Conservation (phyloP, 805 yeast species). For the Yamadazyma insecticola region DNA sequence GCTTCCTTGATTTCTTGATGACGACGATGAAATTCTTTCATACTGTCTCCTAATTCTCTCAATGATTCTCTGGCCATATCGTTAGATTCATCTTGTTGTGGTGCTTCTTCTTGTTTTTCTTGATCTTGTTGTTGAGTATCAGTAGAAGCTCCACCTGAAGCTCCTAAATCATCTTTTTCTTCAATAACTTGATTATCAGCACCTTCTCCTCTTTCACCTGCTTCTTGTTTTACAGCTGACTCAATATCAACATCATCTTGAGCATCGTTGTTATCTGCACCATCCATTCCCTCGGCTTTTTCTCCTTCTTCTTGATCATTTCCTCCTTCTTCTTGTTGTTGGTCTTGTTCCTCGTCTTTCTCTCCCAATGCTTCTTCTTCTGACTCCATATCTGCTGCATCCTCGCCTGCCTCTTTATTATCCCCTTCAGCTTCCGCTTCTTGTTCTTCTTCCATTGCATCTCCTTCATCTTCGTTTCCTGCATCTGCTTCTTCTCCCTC, state of each 20-base stretch:
- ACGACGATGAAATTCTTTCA: conserved; percentile 88
- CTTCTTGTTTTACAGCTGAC: conserved; percentile 54
- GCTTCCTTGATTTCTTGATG: conserved; percentile 82
- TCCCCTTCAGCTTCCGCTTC: conserved; percentile 33
- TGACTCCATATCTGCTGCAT: conserved; percentile 17
- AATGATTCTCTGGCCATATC: conserved; percentile 71
- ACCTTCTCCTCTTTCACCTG: conserved; percentile 61
- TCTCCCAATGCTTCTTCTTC: conserved; percentile 31
- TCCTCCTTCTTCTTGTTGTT: conserved; percentile 38
- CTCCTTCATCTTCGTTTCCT: conserved; percentile 18
- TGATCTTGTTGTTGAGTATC: conserved; percentile 38
- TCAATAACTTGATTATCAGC: conserved; percentile 51
- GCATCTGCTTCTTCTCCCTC: conserved; percentile 19
- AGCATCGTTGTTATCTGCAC: conserved; percentile 39
- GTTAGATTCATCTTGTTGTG: conserved; percentile 47
- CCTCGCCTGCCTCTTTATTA: conserved; percentile 25
- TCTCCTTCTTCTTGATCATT: conserved; percentile 26
- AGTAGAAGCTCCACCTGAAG: conserved; percentile 49
- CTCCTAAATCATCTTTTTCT: conserved; percentile 66
- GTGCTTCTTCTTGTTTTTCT: conserved; percentile 35
- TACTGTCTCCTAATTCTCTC: conserved; percentile 85
- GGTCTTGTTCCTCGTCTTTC: conserved; percentile 24
- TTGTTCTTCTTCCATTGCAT: conserved; percentile 31
- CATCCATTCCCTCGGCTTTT: conserved; percentile 51
- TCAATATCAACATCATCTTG: conserved; percentile 50